Evolutionary conservation across 768 basidiomycete genomes (phyloP).

Genomic region (Auricularia cornea): DNA sequence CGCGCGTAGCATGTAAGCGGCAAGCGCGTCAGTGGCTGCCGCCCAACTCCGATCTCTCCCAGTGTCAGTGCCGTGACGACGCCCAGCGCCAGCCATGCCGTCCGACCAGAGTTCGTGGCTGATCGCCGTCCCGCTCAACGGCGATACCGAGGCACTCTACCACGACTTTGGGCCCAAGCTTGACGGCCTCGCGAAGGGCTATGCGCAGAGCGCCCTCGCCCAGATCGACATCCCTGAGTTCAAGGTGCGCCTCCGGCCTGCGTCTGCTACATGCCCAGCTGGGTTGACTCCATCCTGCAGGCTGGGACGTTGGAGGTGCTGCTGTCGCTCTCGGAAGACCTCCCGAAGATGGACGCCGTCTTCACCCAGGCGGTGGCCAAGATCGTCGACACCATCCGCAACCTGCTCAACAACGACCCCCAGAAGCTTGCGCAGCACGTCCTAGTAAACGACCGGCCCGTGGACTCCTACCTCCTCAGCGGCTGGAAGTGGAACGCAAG

Average conservation of each 20-base stretch:
- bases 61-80: no score
- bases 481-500: constrained; percentile 93
- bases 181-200: constrained; percentile 37
- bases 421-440: constrained; percentile 66
- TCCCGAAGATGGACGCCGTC: constrained; percentile 84
- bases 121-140: constrained; percentile 76
- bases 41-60: neutral
- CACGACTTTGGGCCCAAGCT: constrained; percentile 63
- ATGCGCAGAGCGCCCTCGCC: constrained; percentile 40
- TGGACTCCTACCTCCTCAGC: constrained; percentile 71
- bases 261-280: no score
- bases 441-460: constrained; percentile 66
- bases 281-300: neutral
- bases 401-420: constrained; percentile 82
- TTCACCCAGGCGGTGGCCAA: constrained; percentile 87
- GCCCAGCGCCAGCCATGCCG: no score
- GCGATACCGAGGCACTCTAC: constrained; percentile 67
- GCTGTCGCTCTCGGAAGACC: constrained; percentile 80
- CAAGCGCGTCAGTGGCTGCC: neutral
- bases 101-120: constrained; percentile 96
- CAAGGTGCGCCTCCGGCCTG: constrained; percentile 57
- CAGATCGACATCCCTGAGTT: constrained; percentile 74
- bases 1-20: neutral
- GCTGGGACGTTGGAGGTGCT: constrained; percentile 62
- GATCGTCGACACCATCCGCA: constrained; percentile 87